These are phyloP conservation scores for Saraca asoca DNA, from an alignment of 331 rosid species.

Conservation along the genomic window DNA sequence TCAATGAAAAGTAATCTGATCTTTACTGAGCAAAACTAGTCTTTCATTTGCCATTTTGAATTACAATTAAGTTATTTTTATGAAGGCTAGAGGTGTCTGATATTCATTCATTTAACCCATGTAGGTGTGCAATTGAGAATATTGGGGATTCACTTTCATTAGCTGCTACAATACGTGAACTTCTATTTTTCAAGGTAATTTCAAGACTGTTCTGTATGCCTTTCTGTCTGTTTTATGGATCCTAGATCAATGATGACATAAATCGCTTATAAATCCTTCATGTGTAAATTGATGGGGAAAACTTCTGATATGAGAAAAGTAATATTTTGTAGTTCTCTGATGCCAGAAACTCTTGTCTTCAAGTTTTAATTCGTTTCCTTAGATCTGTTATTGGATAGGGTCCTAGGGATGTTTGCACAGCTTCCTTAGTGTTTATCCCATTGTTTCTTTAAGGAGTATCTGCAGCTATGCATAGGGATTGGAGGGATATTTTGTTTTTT, in stretches of 20 bases:
- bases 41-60: conserved; percentile 30
- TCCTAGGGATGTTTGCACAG: too few relatives aligned
- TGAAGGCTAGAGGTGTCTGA: conserved; percentile 34
- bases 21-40: conserved; percentile 27
- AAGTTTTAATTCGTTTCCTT: too few relatives aligned
- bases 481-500: too few relatives aligned
- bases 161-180: conserved; percentile 66
- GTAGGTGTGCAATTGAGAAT: conserved; percentile 50
- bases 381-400: too few relatives aligned
- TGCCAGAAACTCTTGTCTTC: not conserved
- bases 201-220: conserved; percentile 10
- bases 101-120: conserved; percentile 38
- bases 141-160: conserved; percentile 49
- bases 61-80: conserved; percentile 26
- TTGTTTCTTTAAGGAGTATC: too few relatives aligned
- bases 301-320: conserved; percentile 15
- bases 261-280: conserved; percentile 8
- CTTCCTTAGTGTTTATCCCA: too few relatives aligned
- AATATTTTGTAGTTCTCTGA: conserved; percentile 22
- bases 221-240: conserved; percentile 14
- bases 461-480: too few relatives aligned
- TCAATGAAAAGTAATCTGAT: conserved; percentile 57
- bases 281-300: conserved; percentile 22
- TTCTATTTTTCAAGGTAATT: conserved; percentile 65
- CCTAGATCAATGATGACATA: not conserved